These are phyloP conservation scores for Bothriochloa decipiens DNA, from an alignment of 176 grass and related monocot genomes.

Conservation along the genomic window DNA sequence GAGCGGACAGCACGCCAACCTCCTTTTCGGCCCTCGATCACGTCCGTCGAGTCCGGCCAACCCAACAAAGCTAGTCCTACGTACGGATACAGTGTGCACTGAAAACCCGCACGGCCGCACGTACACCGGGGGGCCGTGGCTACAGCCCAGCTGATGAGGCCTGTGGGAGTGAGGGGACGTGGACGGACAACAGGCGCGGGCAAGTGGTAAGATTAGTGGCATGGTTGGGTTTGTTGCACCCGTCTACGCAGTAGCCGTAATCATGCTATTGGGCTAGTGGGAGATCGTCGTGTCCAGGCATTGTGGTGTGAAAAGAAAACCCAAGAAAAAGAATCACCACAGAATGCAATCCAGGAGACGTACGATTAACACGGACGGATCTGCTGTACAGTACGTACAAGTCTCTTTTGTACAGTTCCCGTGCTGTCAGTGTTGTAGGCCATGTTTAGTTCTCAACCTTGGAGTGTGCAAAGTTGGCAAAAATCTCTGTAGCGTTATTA, in stretches of 20 bases:
- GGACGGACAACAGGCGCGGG: not conserved
- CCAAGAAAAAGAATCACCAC: not conserved
- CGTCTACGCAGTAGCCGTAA: not conserved
- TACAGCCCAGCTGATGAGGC: not conserved
- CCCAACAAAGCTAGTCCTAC: not conserved
- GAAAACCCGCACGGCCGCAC: slow-evolving; percentile 3
- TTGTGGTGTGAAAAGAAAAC: not conserved
- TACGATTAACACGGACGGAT: too few relatives aligned
- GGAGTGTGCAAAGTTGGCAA: too few relatives aligned
- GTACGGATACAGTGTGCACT: slow-evolving; percentile 10
- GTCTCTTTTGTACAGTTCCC: not conserved
- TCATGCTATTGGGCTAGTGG: slow-evolving; percentile 7
- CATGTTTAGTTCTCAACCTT: too few relatives aligned
- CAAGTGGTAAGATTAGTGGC: slow-evolving; percentile 19
- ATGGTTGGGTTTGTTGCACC: not conserved
- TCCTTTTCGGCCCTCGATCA: not conserved
- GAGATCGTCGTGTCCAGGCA: not conserved
- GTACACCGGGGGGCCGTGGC: too few relatives aligned
- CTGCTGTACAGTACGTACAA: too few relatives aligned
- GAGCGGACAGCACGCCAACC: not conserved
- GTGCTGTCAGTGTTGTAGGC: not conserved
- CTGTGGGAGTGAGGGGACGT: not conserved
- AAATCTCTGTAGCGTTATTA: too few relatives aligned
- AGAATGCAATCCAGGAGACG: too few relatives aligned
- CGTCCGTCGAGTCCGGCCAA: not conserved